A percentile compares a stretch with the other conserved stretches of the same genome.
Evolutionary conservation across 768 basidiomycete species (phyloP).

Genomic region (Phlebiopsis flavidoalba): DNA sequence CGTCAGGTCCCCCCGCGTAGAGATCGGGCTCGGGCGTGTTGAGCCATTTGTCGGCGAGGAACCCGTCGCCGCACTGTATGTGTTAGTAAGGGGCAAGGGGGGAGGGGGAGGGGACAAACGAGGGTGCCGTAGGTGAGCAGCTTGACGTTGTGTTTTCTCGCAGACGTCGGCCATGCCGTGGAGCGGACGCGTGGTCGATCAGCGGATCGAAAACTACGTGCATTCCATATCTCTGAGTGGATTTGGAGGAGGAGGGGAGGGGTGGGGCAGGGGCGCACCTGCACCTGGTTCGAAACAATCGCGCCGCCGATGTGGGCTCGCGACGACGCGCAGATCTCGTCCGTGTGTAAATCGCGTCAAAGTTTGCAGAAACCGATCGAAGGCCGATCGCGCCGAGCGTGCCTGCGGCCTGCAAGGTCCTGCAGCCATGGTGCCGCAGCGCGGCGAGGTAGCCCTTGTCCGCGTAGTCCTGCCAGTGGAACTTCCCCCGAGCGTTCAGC

Average conservation of each 20-base stretch:
- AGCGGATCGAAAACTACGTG: constrained; percentile 70
- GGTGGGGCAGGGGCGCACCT: constrained; percentile 38
- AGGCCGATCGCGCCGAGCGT: constrained; percentile 64
- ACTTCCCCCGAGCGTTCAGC: constrained; percentile 35
- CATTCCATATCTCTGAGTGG: too few species aligned
- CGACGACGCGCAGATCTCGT: constrained; percentile 77
- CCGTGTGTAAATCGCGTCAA: constrained; percentile 67
- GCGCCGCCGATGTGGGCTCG: constrained; percentile 51
- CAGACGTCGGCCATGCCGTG: constrained; percentile 78
- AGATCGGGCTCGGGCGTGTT: constrained; percentile 61
- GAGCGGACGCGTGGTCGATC: constrained; percentile 72
- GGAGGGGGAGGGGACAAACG: constrained; percentile 34
- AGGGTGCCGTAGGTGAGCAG: constrained; percentile 79
- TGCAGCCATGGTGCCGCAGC: constrained; percentile 47
- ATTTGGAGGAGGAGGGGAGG: too few species aligned
- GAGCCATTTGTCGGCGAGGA: constrained; percentile 75
- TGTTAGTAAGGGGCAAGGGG: neutral
- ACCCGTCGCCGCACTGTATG: constrained; percentile 77
- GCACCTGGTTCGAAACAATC: constrained; percentile 81
- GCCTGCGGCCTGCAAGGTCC: constrained; percentile 54
- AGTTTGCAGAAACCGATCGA: constrained; percentile 76
- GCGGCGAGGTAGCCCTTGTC: constrained; percentile 44
- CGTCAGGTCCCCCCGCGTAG: constrained; percentile 61
- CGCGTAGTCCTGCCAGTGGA: constrained; percentile 75
- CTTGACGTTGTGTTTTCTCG: constrained; percentile 63